Base-by-base conservation (phyloP, 352 stramenopile species). In the Phytophthora rubi region DNA sequence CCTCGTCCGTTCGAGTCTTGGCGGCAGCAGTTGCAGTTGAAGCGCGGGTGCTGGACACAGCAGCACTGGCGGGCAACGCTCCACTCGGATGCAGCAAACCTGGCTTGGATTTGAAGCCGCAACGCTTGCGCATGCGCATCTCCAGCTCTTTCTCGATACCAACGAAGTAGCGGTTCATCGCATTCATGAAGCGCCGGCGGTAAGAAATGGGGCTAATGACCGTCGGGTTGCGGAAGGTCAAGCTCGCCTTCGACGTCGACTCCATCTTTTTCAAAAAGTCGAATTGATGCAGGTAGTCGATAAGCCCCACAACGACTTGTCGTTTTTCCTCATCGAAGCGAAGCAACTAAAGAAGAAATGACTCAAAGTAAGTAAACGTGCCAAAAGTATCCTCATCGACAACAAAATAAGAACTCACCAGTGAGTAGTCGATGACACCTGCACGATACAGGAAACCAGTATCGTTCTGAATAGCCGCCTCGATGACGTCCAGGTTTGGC, bases 261-360 rank as follows among this genome's bases (percentile, higher is more conserved):
- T 96, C 89, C 82, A 96, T 94, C 57, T 94, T 94, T 66, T 96
- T 96, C 16, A 96, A 62, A 60, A 96, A 93, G 63, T 96, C 89
- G 57, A 93, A 96, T 53, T 96, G 89, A 56, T 96, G 89, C 58
- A 96, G 62, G 53, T 95, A 96, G 61, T 96, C 89, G 60, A 96
- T 96, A 13, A 96, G 69, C 1, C 86, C 85, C 10, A 93, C 82
- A 16, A 93, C 79, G 16, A 96, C 80, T 64, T 86, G 80, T 0
- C 88, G 83, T 16, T 86, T 85, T 15, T 91, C 75, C 62, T 96
- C 89, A 62, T 96, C 85, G 51, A 96, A 95, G 15, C 91, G 73
- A 57, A 96, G 80, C 45, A 94, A 70, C 86, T 92, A 53, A 28
- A 65, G 4, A 5, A 37, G 0, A 68, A 35, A 8, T 33, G 58